phyloP scores from a whole-genome alignment of 148 eudicot species.

The Camellia lanceoleosa region DNA sequence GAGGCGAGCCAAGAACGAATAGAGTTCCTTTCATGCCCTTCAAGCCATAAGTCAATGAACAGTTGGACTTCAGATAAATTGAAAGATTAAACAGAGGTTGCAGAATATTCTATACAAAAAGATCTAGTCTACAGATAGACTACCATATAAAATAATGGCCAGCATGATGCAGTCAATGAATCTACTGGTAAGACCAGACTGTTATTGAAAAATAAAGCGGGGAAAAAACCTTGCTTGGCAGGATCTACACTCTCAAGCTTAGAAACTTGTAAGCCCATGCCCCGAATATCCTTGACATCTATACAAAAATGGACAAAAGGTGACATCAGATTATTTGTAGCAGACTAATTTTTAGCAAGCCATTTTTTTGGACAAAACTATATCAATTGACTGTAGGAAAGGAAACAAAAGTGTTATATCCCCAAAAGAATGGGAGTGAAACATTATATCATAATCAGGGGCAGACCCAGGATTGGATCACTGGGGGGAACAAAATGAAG shows the following conservation, averaged over 20 bases:
- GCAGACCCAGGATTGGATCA: too few relatives aligned
- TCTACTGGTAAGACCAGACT: neutral
- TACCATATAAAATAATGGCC: constrained; percentile 4
- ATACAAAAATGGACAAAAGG: constrained; percentile 14
- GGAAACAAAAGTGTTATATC: neutral
- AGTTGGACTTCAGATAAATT: constrained; percentile 8
- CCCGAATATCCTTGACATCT: constrained; percentile 90
- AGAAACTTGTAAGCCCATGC: constrained; percentile 88
- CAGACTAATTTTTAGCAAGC: constrained; percentile 12
- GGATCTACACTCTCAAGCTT: constrained; percentile 67
- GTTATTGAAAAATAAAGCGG: neutral
- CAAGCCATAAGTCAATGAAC: constrained; percentile 16
- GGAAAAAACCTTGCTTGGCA: constrained; percentile 52
- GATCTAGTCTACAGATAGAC: neutral
- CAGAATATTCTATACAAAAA: neutral
- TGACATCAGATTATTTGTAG: neutral
- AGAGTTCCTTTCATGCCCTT: constrained; percentile 56
- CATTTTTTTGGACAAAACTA: neutral
- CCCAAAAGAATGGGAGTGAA: neutral
- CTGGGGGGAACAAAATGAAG: too few relatives aligned
- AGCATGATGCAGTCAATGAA: neutral
- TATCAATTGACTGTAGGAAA: neutral
- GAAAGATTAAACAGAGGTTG: neutral
- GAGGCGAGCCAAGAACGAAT: constrained; percentile 76
- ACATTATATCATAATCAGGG: neutral